A percentile compares a stretch with the other conserved stretches of the same genome.
Conservation (phyloP, 73 alveolate species). For the Tetrahymena thermophila region DNA sequence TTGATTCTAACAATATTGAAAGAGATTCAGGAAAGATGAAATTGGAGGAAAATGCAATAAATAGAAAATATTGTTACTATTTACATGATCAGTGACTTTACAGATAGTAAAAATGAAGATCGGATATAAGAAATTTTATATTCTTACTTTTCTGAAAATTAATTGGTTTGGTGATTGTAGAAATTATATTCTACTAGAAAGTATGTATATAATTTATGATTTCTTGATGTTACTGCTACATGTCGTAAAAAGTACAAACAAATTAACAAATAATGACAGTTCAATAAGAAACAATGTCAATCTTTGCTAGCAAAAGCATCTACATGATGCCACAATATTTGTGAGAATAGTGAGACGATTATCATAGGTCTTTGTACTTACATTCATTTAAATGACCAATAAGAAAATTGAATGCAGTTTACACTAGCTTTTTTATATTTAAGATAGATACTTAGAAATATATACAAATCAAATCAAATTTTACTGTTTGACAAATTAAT, state of each 20-base stretch:
- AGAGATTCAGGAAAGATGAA: background rate
- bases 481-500: too few relatives aligned
- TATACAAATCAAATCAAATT: too few relatives aligned
- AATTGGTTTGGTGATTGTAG: background rate
- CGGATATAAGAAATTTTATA: background rate
- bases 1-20: background rate
- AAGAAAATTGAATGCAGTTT: too few relatives aligned
- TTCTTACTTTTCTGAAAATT: too few relatives aligned
- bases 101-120: background rate
- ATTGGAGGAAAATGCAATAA: background rate
- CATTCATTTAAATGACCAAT: too few relatives aligned
- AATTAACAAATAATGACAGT: background rate
- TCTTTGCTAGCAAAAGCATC: too few relatives aligned
- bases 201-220: background rate
- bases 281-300: too few relatives aligned
- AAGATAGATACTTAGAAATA: too few relatives aligned
- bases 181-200: background rate
- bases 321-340: too few relatives aligned
- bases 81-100: background rate
- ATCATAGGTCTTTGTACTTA: too few relatives aligned
- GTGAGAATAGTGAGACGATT: too few relatives aligned
- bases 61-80: background rate
- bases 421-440: too few relatives aligned
- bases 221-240: background rate
- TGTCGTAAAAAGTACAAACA: background rate